A percentile compares a stretch with the other conserved stretches of the same genome.
Evolutionary conservation across 2,329 filamentous ascomycete genomes (phyloP).

Genomic region (Diaporthe velutina): DNA sequence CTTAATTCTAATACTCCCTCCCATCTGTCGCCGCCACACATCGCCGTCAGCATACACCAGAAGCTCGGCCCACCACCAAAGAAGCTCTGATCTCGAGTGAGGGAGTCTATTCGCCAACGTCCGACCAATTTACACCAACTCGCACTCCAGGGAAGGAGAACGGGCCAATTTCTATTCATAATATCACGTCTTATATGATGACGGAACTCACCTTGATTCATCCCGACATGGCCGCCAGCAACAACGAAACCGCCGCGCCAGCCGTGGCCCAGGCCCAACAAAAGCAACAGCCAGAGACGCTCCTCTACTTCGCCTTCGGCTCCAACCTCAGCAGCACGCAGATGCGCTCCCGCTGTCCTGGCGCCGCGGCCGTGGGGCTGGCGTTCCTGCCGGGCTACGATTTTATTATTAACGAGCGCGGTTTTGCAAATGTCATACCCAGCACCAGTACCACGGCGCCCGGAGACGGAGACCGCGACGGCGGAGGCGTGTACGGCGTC

Average conservation of each 20-base stretch:
- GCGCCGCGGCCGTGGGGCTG: slow-evolving; percentile 54
- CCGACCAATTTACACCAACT: neutral
- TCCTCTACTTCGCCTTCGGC: slow-evolving; percentile 60
- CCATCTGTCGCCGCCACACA: neutral
- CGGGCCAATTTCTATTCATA: neutral
- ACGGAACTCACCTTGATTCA: too few relatives aligned
- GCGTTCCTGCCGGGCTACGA: slow-evolving; percentile 54
- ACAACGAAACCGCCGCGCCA: neutral
- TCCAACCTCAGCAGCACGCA: slow-evolving; percentile 60
- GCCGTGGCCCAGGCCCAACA: neutral
- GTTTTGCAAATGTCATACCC: slow-evolving; percentile 58
- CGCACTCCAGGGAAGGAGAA: neutral
- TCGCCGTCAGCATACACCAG: neutral
- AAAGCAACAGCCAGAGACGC: neutral
- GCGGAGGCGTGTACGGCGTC: slow-evolving; percentile 65
- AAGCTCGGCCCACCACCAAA: neutral
- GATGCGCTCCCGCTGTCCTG: slow-evolving; percentile 59
- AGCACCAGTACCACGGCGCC: slow-evolving; percentile 2
- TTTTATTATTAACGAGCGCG: slow-evolving; percentile 63
- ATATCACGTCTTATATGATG: neutral
- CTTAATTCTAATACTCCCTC: neutral
- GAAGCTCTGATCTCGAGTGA: neutral
- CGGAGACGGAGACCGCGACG: neutral
- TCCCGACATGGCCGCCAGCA: neutral
- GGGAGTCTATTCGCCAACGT: neutral